Conservation (phyloP, 192 early-diverging fungal species). For the Diversispora eburnea region DNA sequence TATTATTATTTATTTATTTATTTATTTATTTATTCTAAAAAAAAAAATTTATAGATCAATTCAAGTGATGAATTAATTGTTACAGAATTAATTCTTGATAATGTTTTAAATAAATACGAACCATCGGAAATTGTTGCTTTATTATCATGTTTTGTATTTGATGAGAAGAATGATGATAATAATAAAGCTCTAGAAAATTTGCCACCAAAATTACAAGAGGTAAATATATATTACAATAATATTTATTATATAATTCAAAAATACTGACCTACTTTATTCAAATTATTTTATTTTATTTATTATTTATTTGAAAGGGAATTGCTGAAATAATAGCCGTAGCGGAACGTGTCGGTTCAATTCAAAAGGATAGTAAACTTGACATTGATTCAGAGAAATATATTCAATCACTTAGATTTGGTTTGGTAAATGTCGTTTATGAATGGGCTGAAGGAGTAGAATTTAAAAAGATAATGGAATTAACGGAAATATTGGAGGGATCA, state of each 20-base stretch:
- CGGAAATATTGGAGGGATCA: slow-evolving; percentile 90
- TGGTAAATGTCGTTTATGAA: slow-evolving; percentile 97
- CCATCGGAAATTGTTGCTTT: slow-evolving; percentile 93
- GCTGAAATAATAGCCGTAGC: slow-evolving; percentile 68
- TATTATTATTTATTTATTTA: slow-evolving; percentile 6
- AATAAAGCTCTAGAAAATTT: slow-evolving; percentile 49
- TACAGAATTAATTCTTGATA: slow-evolving; percentile 93
- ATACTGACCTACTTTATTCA: background rate
- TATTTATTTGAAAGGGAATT: background rate
- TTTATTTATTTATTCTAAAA: background rate
- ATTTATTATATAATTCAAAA: background rate
- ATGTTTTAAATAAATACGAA: slow-evolving; percentile 83
- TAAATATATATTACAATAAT: background rate
- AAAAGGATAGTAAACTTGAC: slow-evolving; percentile 71
- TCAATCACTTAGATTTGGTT: slow-evolving; percentile 67
- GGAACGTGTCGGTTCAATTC: slow-evolving; percentile 64
- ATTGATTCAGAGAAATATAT: slow-evolving; percentile 19
- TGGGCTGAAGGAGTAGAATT: slow-evolving; percentile 94
- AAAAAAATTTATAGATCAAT: slow-evolving; percentile 63
- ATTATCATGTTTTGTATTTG: slow-evolving; percentile 91
- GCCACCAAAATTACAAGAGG: slow-evolving; percentile 49
- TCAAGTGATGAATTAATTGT: slow-evolving; percentile 91
- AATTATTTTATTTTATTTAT: background rate
- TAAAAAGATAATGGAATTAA: slow-evolving; percentile 85
- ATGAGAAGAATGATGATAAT: slow-evolving; percentile 75